A percentile compares a stretch with the other conserved stretches of the same genome.
Evolutionary conservation across 1,284 basidiomycete species (phyloP).

Genomic region (Golubevia pallescens): DNA sequence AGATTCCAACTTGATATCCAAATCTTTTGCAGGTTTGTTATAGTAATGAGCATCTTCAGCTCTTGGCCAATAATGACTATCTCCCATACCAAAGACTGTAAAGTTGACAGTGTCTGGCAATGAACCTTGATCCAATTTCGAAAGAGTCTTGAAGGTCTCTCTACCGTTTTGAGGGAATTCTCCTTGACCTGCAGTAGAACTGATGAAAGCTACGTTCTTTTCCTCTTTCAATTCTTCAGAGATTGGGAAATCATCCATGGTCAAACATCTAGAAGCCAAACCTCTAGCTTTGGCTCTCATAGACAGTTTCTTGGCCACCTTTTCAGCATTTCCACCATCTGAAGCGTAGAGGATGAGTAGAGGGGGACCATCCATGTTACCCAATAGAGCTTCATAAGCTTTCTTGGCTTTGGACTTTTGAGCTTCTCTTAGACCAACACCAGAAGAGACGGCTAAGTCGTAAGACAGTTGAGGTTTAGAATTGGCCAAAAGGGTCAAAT

Average conservation of each 20-base stretch:
- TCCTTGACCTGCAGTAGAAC: constrained; percentile 97
- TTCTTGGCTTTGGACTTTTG: constrained; percentile 83
- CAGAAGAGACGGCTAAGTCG: constrained; percentile 83
- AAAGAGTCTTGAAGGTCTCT: constrained; percentile 78
- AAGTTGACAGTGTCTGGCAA: constrained; percentile 38
- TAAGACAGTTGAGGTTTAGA: constrained; percentile 78
- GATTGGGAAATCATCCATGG: constrained; percentile 78
- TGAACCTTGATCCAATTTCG: constrained; percentile 2
- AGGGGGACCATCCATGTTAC: constrained; percentile 86
- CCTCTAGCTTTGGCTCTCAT: constrained; percentile 81
- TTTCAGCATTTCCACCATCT: constrained; percentile 93
- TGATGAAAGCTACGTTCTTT: constrained; percentile 82
- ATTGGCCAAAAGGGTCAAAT: constrained; percentile 87
- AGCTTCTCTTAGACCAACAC: constrained; percentile 81
- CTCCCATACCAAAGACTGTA: constrained; percentile 92
- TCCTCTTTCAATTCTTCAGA: constrained; percentile 69
- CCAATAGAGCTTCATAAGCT: constrained; percentile 84
- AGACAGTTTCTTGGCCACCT: constrained; percentile 86
- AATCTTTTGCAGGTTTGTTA: constrained; percentile 96
- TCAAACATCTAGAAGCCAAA: constrained; percentile 53
- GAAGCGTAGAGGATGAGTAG: constrained; percentile 88
- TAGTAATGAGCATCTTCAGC: constrained; percentile 95
- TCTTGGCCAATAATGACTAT: constrained; percentile 99
- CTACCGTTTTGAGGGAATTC: constrained; percentile 97
- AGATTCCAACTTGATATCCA: no score